Base-by-base conservation (phyloP, 495 filamentous ascomycete species). In the Aspergillus ellipticus region DNA sequence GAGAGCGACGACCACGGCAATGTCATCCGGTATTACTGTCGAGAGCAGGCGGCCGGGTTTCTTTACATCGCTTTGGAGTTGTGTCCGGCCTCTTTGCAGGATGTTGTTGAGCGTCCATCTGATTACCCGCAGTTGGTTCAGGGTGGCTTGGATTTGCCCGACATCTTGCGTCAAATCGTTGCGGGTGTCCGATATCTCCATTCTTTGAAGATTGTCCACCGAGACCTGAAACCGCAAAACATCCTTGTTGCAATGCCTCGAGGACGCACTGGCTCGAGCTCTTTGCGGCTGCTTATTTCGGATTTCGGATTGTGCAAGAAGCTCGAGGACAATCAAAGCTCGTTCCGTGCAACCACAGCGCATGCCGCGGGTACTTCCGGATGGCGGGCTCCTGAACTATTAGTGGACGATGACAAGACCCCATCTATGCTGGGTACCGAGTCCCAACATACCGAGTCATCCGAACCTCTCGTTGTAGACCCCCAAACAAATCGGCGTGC, bases 251-350 rank as follows among this genome's bases (percentile, higher is more conserved):
- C 72, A 72, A 84, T 69, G 75, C 74, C 74, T 3, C 70, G 75
- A 8, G 74, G 73, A 11, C 74, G 75, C 31, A 63, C 59, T 1
- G 56, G 67, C 0, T 57, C 65, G 0, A 61, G 62, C 9, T 65
- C 70, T 7, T 59, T 76, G n/a, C 88, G 93, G 15, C 76, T 97
- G 4, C 83, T 97, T 9, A 96, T 98, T 31, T 97, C 95, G 1
- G 94, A 97, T 71, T 98, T 98, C 69, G 94, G 94, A 11, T 82
- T 98, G 17, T 97, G 94, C 71, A 97, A 97, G 79, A 97, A 96
- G 65, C 74, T 98, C n/a, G 94, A 97, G 53, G 90, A 89, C 53
- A 92, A 95, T 43, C 90, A 92, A 63, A 96, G 91, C 48, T 97
- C 94, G 0, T 92, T 97, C 68, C 87, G 92, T 17, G 90, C 92